Evolutionary conservation across 129 eudicot genomes (phyloP), one percentile per base, ranked within the genome.

Genomic region (Chrysanthemum seticuspe): DNA sequence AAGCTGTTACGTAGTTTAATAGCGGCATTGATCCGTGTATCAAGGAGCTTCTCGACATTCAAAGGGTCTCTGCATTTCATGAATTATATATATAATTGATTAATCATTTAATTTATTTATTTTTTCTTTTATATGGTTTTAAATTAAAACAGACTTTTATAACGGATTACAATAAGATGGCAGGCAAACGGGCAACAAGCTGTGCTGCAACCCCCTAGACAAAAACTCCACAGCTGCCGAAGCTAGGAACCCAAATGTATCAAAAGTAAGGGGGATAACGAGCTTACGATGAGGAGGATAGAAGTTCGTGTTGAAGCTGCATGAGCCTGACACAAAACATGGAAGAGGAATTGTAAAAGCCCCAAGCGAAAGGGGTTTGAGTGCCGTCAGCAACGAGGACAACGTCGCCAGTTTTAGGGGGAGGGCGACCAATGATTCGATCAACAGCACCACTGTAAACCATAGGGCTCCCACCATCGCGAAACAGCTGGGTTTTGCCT

Each of bases 341-440:
- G 68, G 98, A 94, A 80, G 68, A 86, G 59, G 98, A 90, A 72
- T 94, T 94, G 68, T 90, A 94, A 54, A 94, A 71, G 0, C 97
- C 98, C 98, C 97, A 94, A 40, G 86, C 98, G 40, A 94, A 90
- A 14, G 98, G 97, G 50, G 82, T 94, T 66, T 94, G 89, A 10
- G 97, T 67, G 21, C 97, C 98, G 67, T 94, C 98, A 68, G 98
- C 91, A 2, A 94, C 93, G 25, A 94, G 95, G 54, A 94, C 98
- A 57, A 83, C 68, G 15, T 94, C 98, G 4, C 97, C 96, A 6
- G 98, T 94, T 73, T 78, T 83, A 16, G 98, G 98, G 0, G 96
- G 97, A 14, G 98, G 98, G 68, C 89, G 86, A 47, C 97, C 98
- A 44, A 94, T 83, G 34, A 94, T 88, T 48, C 98, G 84, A 71